Evolutionary conservation across 2,329 filamentous ascomycete species (phyloP).

Genomic region (Cryphonectria radicalis): DNA sequence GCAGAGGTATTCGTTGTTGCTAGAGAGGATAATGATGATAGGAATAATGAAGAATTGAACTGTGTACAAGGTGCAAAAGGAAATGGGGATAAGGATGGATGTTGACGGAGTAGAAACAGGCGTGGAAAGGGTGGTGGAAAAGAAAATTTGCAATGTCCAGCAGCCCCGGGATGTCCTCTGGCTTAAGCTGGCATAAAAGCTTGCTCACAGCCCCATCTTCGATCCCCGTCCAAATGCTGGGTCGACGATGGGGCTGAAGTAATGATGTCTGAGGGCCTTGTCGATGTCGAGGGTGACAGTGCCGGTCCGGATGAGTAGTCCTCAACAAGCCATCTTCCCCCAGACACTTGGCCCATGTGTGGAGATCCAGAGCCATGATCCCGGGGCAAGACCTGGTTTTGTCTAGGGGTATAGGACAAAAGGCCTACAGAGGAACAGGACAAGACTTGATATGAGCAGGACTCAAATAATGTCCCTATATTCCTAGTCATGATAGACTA

Average conservation of each 20-base stretch:
- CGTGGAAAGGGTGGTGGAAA: neutral
- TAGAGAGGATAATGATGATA: neutral
- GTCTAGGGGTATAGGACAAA: neutral
- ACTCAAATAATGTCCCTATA: neutral
- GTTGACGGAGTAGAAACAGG: neutral
- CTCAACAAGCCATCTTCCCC: neutral
- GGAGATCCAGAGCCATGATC: neutral
- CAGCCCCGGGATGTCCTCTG: neutral
- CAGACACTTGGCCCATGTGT: neutral
- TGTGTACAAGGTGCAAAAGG: neutral
- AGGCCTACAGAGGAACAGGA: neutral
- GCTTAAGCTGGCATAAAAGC: neutral
- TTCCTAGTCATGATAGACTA: neutral
- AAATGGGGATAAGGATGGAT: neutral
- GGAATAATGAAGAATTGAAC: neutral
- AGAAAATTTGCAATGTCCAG: neutral
- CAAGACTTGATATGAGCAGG: neutral
- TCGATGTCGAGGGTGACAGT: neutral
- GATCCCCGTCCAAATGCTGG: neutral
- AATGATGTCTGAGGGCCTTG: neutral
- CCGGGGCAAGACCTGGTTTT: neutral
- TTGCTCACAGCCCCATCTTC: neutral
- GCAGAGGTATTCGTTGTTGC: neutral
- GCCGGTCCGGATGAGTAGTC: neutral
- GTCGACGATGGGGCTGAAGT: neutral